Conservation (phyloP, 306 rosid genomes). For the Prunus kanzakura region DNA sequence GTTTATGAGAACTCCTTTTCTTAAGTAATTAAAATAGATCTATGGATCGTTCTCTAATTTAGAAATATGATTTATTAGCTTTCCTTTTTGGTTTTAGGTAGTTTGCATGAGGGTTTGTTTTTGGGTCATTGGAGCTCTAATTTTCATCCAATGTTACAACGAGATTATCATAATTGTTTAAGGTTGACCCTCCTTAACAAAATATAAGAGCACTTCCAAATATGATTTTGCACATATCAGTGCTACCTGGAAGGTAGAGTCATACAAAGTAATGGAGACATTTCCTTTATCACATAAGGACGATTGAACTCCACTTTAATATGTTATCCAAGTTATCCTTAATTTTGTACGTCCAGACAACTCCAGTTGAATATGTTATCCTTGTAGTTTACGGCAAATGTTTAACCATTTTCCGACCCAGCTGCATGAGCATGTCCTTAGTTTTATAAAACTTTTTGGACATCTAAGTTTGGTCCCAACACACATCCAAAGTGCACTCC, state of each 20-base stretch:
- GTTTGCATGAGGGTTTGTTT: too few species aligned
- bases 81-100: too few species aligned
- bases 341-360: not conserved
- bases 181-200: too few species aligned
- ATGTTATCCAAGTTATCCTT: constrained; percentile 2
- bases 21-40: too few species aligned
- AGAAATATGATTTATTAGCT: too few species aligned
- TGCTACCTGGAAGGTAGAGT: not conserved
- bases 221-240: not conserved
- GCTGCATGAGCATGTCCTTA: not conserved
- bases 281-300: not conserved
- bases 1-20: too few species aligned
- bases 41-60: too few species aligned
- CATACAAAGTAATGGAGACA: not conserved
- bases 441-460: not conserved
- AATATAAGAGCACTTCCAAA: too few species aligned
- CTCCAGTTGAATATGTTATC: constrained; percentile 4
- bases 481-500: not conserved
- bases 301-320: constrained; percentile 1
- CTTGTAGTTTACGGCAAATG: not conserved
- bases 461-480: not conserved
- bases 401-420: not conserved
- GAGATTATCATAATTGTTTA: too few species aligned
- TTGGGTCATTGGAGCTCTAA: too few species aligned
- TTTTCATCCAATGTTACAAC: too few species aligned